These are phyloP conservation scores for Citrus sp. DNA, from an alignment of 345 rosid genomes.

Conservation along the genomic window DNA sequence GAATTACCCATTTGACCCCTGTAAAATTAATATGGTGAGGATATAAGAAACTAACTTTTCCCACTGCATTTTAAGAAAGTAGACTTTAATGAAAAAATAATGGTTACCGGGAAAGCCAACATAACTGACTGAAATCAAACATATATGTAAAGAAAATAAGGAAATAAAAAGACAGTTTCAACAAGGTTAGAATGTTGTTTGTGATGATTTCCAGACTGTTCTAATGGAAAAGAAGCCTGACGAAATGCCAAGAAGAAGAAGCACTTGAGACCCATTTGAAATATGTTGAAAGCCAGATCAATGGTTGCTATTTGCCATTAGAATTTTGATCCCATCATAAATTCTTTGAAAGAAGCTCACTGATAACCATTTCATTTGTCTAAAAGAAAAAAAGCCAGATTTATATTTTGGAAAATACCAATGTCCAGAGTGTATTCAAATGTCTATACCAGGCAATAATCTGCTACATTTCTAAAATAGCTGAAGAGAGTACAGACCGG, in stretches of 20 bases:
- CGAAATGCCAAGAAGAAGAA: background rate
- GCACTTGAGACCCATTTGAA: background rate
- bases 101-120: background rate
- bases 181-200: background rate
- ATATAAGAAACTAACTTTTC: background rate
- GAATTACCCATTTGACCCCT: conserved; percentile 93
- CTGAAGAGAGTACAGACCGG: background rate
- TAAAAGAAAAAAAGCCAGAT: background rate
- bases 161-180: background rate
- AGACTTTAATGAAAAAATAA: background rate
- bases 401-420: background rate
- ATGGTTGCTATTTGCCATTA: background rate
- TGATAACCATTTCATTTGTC: background rate
- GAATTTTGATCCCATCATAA: background rate
- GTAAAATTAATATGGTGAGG: conserved; percentile 8
- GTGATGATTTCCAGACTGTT: background rate
- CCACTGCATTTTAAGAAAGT: background rate
- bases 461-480: background rate
- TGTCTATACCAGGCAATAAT: too few relatives aligned
- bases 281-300: too few relatives aligned
- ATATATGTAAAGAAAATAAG: background rate
- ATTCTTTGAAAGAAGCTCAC: background rate
- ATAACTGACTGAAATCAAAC: background rate
- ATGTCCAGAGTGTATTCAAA: background rate
- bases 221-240: background rate